Percentiles rank a stretch among this genome's conserved stretches.
phyloP scores from a whole-genome alignment of 352 stramenopile genomes.

The Pythium aphanidermatum region DNA sequence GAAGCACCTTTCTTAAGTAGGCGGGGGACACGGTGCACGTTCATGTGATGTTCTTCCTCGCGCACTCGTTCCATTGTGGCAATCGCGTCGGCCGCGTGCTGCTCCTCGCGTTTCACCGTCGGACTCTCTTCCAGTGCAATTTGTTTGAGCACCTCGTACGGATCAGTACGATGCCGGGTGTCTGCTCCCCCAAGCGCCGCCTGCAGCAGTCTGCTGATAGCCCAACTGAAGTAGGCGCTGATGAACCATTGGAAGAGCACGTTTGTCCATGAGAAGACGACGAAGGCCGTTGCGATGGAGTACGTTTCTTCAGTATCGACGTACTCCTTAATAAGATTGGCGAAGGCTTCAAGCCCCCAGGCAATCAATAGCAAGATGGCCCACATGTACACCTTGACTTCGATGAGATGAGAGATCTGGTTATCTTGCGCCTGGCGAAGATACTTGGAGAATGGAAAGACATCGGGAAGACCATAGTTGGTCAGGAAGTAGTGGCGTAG shows the following conservation, averaged over 20 bases:
- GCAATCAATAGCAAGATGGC: conserved; percentile 15
- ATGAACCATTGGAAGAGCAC: conserved; percentile 16
- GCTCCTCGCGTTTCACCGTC: conserved; percentile 9
- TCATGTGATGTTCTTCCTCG: conserved; percentile 10
- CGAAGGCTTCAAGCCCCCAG: conserved; percentile 8
- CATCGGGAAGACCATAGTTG: conserved; percentile 15
- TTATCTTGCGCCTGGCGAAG: conserved; percentile 62
- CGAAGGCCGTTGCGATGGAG: conserved; percentile 10
- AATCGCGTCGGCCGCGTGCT: conserved; percentile 17
- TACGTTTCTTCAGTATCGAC: conserved; percentile 1
- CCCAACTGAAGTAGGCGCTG: conserved; percentile 20
- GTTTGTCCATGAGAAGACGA: conserved; percentile 15
- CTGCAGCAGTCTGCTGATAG: conserved; percentile 13
- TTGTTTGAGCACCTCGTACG: conserved; percentile 16
- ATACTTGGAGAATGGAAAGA: conserved; percentile 68
- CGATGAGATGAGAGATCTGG: conserved; percentile 77
- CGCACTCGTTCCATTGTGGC: conserved; percentile 18
- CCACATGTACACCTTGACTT: conserved; percentile 64
- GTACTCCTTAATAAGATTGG: conserved; percentile 2
- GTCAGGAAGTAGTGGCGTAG: conserved; percentile 22
- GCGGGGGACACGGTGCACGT: conserved; percentile 5
- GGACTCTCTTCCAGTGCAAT: too few relatives aligned
- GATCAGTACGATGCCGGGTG: background rate
- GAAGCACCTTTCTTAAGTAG: too few relatives aligned
- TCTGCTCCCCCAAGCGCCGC: conserved; percentile 10